Base-by-base conservation (phyloP, 768 basidiomycete species). In the Tulasnella sp. region DNA sequence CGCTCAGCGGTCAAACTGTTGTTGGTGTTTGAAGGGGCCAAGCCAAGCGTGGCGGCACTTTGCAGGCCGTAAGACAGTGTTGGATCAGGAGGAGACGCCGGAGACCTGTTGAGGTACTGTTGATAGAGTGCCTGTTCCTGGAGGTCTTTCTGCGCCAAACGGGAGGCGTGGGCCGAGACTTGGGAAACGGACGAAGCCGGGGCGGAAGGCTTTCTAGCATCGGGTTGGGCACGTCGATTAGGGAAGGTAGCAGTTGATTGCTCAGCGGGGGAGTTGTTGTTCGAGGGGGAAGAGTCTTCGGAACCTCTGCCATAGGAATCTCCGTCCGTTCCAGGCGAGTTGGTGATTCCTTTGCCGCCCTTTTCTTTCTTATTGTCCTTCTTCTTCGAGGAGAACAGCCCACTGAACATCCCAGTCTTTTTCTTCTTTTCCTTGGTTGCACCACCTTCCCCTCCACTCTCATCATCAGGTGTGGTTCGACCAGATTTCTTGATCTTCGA, bases 101-200 rank as follows among this genome's bases (percentile, higher is more conserved):
- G 91, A 0, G 94, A 94, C 22, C 89, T 87, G 73, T 89, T 92
- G 79, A 97, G 91, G 77, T 96, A 95, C 77, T 92, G 90, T 75
- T 89, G 90, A 79, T 96, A 97, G 36, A 92, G 81, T 11, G 88
- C 88, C 79, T 95, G 93, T 71, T 95, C 90, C 75, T 94, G 90
- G 78, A 92, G 90, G 75, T 97, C 95, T 68, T 88, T 86, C 80
- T 95, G 91, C 73, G 92, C 90, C 42, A 97, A 82, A 64, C 90
- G 87, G 16, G 87, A 80, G 3, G 86, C 82, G 63, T 88, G 86
- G n/a, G 83, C 82, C 9, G 86, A 90, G 11, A 91, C 84, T 62
- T 84, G 85, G 85, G 90, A 11, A 90, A 84, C 52, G 83, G 85
- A 1, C 80, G 79, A 0, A 79, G 77, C 77, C 62, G 78, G 77